phyloP scores from a whole-genome alignment of 805 yeast genomes.

The Pichia membranifaciens region DNA sequence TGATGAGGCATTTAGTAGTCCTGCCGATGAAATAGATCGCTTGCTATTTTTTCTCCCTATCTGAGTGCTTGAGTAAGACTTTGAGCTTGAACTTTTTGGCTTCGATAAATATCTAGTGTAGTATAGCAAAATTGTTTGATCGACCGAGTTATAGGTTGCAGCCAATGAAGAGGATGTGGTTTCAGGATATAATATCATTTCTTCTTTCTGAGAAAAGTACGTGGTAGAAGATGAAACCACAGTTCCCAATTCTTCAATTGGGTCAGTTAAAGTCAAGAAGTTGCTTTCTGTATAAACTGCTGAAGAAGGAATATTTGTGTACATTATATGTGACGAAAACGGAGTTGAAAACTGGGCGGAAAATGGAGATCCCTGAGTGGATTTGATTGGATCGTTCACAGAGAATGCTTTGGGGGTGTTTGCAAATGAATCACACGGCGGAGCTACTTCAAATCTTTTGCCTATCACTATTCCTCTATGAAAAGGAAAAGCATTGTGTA shows the following conservation, averaged over 20 bases:
- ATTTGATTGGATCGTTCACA: not conserved
- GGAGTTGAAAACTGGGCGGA: not conserved
- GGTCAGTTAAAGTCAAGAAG: constrained; percentile 68
- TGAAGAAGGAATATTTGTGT: constrained; percentile 5
- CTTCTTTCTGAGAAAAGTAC: constrained; percentile 53
- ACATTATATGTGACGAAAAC: not conserved
- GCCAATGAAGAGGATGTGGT: constrained; percentile 39
- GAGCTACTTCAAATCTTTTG: constrained; percentile 19
- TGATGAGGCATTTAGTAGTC: constrained; percentile 31
- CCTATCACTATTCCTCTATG: constrained; percentile 55
- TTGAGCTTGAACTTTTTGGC: constrained; percentile 16
- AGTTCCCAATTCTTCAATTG: constrained; percentile 66
- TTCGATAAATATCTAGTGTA: constrained; percentile 43
- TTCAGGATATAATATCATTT: constrained; percentile 49
- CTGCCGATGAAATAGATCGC: constrained; percentile 23
- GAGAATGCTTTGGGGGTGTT: not conserved
- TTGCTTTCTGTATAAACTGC: constrained; percentile 21
- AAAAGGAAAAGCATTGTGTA: constrained; percentile 56
- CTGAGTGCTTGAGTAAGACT: constrained; percentile 12
- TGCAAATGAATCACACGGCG: not conserved
- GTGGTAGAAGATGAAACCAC: constrained; percentile 68
- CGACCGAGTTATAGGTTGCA: constrained; percentile 48
- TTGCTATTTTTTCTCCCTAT: constrained; percentile 23
- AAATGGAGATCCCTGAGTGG: constrained; percentile 2
- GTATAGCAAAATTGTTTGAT: constrained; percentile 44